Percentiles rank a stretch among this genome's conserved stretches.
These are phyloP conservation scores for Chiua virens DNA, from an alignment of 768 basidiomycete genomes.

Conservation along the genomic window DNA sequence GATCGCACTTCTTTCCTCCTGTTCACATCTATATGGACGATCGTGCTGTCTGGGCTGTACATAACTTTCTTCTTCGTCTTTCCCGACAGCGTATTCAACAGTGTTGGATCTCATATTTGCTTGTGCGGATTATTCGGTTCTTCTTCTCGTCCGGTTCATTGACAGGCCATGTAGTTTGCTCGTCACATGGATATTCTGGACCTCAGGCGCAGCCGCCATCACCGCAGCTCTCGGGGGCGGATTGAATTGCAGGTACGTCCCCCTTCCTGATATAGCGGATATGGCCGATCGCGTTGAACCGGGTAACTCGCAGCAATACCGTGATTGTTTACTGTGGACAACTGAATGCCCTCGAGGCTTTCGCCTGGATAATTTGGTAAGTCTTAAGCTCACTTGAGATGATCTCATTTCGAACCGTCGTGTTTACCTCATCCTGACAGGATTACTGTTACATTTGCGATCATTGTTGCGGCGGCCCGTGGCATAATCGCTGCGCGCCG, in stretches of 20 bases:
- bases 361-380: conserved; percentile 76
- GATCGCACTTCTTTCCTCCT: conserved; percentile 67
- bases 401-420: background rate
- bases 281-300: background rate
- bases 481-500: conserved; percentile 58
- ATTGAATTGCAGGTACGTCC: conserved; percentile 61
- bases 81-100: conserved; percentile 50
- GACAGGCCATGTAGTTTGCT: conserved; percentile 44
- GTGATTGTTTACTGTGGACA: conserved; percentile 68
- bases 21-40: conserved; percentile 74
- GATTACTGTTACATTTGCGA: conserved; percentile 60
- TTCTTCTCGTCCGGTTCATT: background rate
- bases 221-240: conserved; percentile 68
- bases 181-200: conserved; percentile 79
- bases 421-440: conserved; percentile 34
- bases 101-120: conserved; percentile 59
- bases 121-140: conserved; percentile 48
- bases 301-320: conserved; percentile 29
- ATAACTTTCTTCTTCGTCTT: conserved; percentile 54
- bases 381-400: conserved; percentile 16
- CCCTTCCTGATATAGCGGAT: background rate
- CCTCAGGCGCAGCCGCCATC: conserved; percentile 68
- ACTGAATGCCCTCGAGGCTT: conserved; percentile 71
- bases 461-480: conserved; percentile 59
- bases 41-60: conserved; percentile 52